Evolutionary conservation across 129 eudicot species (phyloP), one percentile per base, ranked within the genome.

Genomic region (Flaveria sonorensis): DNA sequence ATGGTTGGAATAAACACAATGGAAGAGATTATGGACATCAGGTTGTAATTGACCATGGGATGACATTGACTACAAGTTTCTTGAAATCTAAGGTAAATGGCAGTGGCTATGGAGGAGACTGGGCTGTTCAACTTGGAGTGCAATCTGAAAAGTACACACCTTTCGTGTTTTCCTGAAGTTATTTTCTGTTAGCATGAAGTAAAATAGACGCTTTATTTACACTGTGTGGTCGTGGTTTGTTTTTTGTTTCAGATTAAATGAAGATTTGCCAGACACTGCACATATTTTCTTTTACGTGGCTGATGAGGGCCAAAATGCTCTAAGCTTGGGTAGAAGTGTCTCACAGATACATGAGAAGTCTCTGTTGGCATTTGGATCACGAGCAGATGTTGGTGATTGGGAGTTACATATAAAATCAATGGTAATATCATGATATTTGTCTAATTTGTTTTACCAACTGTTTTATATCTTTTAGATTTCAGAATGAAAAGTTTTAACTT

Each of bases 41-140:
- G 66, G 73, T 87, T 65, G 39, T 95, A 59, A 83, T 81, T 57
- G 99, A 95, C 79, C 94, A 95, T 23, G 87, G 83, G 9, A 53
- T 92, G 90, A 86, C 87, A 30, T 81, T 95, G 83, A 85, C 82
- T 18, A 88, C 96, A 39, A 91, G 89, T 68, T 95, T 91, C 68
- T 70, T 95, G 69, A 95, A 95, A 73, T 91, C 90, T n/a, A 86
- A 78, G 81, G 91, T 74, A 61, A 48, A 77, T 50, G 88, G 77
- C 19, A 86, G 99, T 79, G 97, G 99, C 65, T 95, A 89, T 86
- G 99, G 99, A 68, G 99, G 99, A 53, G 97, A 95, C 75, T 95
- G 99, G 99, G 90, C 93, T 55, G 91, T 88, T 57, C 96, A 92
- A 56, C 71, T 88, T 72, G 91, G 83, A 83, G 89, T 81, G 68